These are phyloP conservation scores for Hymenoscyphus occultus DNA, from an alignment of 2,329 filamentous ascomycete species.

Conservation along the genomic window DNA sequence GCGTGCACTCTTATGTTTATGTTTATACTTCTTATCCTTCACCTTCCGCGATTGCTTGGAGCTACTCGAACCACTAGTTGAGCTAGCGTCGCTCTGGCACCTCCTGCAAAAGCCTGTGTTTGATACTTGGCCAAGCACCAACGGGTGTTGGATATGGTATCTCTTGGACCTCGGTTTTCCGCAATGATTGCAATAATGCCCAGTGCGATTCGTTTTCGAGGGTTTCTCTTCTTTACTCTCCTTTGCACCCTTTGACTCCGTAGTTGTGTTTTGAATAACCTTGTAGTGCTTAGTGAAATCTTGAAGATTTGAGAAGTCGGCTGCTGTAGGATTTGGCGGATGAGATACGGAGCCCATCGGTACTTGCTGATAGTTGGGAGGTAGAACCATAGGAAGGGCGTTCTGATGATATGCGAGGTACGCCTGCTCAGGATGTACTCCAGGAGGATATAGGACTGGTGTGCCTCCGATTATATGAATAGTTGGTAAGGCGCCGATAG, in stretches of 20 bases:
- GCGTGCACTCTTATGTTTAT: constrained; percentile 6
- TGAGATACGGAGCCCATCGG: constrained; percentile 8
- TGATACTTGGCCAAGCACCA: constrained; percentile 36
- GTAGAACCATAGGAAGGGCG: constrained; percentile 4
- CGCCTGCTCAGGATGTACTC: constrained; percentile 8
- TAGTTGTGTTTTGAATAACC: background rate
- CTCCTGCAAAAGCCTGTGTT: constrained; percentile 38
- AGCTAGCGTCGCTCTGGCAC: constrained; percentile 36
- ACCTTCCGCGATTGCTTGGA: constrained; percentile 12
- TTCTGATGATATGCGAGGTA: constrained; percentile 20
- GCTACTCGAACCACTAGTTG: constrained; percentile 14
- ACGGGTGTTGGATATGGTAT: constrained; percentile 40
- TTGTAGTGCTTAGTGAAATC: constrained; percentile 26
- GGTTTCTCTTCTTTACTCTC: constrained; percentile 29
- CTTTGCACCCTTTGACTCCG: background rate
- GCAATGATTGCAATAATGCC: constrained; percentile 45
- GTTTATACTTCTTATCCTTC: constrained; percentile 11
- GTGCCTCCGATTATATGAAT: constrained; percentile 22
- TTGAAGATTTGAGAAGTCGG: constrained; percentile 24
- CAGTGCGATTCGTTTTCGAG: constrained; percentile 30
- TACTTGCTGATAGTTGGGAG: constrained; percentile 6
- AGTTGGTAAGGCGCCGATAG: constrained; percentile 9
- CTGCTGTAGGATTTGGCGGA: constrained; percentile 17
- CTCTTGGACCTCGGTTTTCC: constrained; percentile 41
- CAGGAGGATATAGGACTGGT: constrained; percentile 19